phyloP scores from a whole-genome alignment of 2,329 filamentous ascomycete species.

The Paecilomyces dactylethromorphus region DNA sequence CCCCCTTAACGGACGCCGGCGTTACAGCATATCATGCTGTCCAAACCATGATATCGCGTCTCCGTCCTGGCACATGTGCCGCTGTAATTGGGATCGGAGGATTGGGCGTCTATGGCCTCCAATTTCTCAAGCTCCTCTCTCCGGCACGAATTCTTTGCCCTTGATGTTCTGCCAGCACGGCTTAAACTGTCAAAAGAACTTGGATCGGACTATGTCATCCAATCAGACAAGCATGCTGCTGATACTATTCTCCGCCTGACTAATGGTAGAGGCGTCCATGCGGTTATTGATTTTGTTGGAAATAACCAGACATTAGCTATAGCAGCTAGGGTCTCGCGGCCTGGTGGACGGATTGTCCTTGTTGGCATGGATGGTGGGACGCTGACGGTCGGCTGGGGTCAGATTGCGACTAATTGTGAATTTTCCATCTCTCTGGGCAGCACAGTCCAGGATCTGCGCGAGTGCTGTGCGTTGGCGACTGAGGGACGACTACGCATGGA shows the following conservation, averaged over 20 bases:
- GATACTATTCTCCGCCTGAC: conserved; percentile 6
- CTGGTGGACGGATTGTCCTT: no score
- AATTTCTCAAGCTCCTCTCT: conserved; percentile 6
- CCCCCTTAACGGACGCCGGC: no score
- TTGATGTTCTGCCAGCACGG: conserved; percentile 3
- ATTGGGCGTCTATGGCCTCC: conserved; percentile 7
- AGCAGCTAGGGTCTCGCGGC: conserved; percentile 4
- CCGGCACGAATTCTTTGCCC: conserved; percentile 6
- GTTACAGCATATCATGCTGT: no score
- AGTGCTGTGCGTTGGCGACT: conserved; percentile 7
- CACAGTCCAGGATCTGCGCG: conserved; percentile 7
- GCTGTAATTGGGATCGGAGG: conserved; percentile 8
- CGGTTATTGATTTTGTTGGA: conserved; percentile 9
- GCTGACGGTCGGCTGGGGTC: conserved; percentile 7
- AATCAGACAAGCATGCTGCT: conserved; percentile 1
- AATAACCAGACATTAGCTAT: conserved; percentile 3
- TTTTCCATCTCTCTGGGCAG: conserved; percentile 9
- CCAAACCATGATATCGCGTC: conserved; percentile 4
- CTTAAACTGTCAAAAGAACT: conserved; percentile 7
- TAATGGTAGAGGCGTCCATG: conserved; percentile 7
- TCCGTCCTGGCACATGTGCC: conserved; percentile 6
- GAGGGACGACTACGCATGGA: conserved; percentile 8
- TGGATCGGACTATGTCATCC: conserved; percentile 3
- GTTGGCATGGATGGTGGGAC: conserved; percentile 8
- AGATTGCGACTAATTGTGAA: conserved; percentile 10